phyloP scores from a whole-genome alignment of 345 rosid genomes.

The Rhodamnia rubescens region DNA sequence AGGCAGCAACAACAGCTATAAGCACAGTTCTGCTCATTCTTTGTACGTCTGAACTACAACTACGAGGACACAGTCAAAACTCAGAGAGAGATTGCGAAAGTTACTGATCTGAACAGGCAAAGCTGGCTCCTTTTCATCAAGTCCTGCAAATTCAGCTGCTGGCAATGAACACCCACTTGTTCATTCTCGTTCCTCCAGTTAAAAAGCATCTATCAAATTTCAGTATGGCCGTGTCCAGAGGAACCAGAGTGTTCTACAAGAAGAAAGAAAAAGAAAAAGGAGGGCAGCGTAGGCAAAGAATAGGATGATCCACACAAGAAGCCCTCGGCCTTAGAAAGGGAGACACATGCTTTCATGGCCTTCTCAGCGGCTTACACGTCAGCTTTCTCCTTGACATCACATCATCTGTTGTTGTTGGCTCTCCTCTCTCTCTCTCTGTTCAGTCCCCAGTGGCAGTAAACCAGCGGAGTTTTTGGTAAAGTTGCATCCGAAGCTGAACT shows the following conservation, averaged over 20 bases:
- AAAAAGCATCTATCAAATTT: background rate
- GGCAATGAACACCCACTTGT: background rate
- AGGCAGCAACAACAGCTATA: constrained; percentile 80
- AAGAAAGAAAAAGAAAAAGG: background rate
- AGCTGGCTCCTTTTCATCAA: background rate
- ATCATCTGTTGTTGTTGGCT: background rate
- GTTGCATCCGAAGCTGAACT: background rate
- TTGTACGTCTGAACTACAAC: background rate
- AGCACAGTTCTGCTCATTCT: constrained; percentile 80
- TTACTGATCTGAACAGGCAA: background rate
- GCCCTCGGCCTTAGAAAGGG: background rate
- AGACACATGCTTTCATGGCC: background rate
- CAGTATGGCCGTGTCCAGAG: background rate
- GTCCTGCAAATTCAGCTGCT: background rate
- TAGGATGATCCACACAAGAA: background rate
- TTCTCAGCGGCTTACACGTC: background rate
- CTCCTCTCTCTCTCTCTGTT: background rate
- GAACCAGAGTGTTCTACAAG: background rate
- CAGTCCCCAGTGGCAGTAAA: background rate
- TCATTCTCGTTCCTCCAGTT: background rate
- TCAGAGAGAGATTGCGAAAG: background rate
- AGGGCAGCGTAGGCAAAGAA: background rate
- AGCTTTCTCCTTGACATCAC: background rate
- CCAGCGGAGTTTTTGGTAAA: background rate
- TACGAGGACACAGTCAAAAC: background rate